Base-by-base conservation (phyloP, 192 early-diverging fungal genomes). In the Umbelopsis ramanniana region DNA sequence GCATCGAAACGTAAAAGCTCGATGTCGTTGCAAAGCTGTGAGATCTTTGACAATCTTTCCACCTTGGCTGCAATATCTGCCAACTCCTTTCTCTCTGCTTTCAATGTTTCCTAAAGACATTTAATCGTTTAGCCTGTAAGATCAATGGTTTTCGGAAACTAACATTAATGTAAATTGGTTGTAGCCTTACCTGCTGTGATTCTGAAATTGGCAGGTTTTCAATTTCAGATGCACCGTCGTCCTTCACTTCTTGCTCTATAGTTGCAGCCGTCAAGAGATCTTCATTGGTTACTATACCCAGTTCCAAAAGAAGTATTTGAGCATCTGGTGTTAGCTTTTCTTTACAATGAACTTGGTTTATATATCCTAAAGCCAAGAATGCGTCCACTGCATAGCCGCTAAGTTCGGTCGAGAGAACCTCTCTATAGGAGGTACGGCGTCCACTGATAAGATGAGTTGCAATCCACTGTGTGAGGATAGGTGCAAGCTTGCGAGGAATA, bases 401-500 rank as follows among this genome's bases (percentile, higher is more conserved):
- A 4, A 73, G 63, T 52, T 76, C 79, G 10, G 75, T 81, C 6
- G 79, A 81, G 3, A 81, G 66, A 17, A 81, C 79, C 68, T 81
- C 79, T 33, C 79, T 75, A 47, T 77, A 81, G 4, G 74, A 52
- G 4, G 79, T 81, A 26, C 79, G 46, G 67, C 79, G 40, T 21
- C 79, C 79, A 15, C 72, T 77, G n/a, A 81, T 74, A 33, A 81
- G 69, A 40, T 81, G 79, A 5, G 79, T 73, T 4, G 79, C 79
- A 72, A 81, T 81, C 79, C 79, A 81, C 45, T 81, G 79, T 1
- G 72, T 66, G 24, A 81, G 69, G 10, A 77, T 67, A 52, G 79
- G 79, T 3, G 77, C 79, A n/a, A 74, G 72, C 37, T 81, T 81
- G 15, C 75, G 79, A 15, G 79, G 79, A 52, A 81, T 76, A 50